Conservation (phyloP, 1,284 basidiomycete genomes). For the Rhodotorula sp. region DNA sequence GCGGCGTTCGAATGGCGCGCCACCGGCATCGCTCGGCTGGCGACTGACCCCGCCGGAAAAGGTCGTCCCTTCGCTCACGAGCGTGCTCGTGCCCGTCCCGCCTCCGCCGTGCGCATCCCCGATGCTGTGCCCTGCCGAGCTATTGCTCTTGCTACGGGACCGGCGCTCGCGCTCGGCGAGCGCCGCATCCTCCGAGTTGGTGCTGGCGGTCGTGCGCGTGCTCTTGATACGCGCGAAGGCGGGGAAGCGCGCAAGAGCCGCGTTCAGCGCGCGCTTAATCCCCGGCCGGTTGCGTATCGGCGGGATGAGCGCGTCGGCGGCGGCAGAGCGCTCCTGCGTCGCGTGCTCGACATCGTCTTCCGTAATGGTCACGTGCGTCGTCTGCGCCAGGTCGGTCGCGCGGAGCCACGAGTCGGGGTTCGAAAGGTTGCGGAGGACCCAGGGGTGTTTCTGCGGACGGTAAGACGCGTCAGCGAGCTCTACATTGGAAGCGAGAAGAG, state of each 20-base stretch:
- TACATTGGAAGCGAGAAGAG: neutral
- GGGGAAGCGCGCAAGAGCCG: slow-evolving; percentile 38
- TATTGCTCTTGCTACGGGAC: slow-evolving; percentile 38
- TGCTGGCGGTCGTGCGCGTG: slow-evolving; percentile 18
- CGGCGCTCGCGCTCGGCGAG: slow-evolving; percentile 8
- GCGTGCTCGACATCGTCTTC: slow-evolving; percentile 79
- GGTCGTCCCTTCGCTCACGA: neutral
- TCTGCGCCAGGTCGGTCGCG: slow-evolving; percentile 67
- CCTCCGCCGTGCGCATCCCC: neutral
- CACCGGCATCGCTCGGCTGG: slow-evolving; percentile 24
- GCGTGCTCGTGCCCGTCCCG: slow-evolving; percentile 2
- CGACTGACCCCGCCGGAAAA: slow-evolving; percentile 21
- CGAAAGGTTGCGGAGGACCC: slow-evolving; percentile 74
- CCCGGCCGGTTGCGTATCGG: slow-evolving; percentile 40
- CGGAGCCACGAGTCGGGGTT: slow-evolving; percentile 76
- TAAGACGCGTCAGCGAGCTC: neutral
- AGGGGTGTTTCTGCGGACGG: slow-evolving; percentile 57
- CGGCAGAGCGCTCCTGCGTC: slow-evolving; percentile 36
- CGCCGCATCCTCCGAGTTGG: slow-evolving; percentile 11
- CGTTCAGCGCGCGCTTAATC: slow-evolving; percentile 39
- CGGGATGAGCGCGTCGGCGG: slow-evolving; percentile 28
- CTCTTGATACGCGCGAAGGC: slow-evolving; percentile 38
- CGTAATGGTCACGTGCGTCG: slow-evolving; percentile 67
- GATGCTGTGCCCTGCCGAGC: slow-evolving; percentile 27
- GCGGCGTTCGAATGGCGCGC: neutral